Base-by-base conservation (phyloP, 331 rosid species). In the Pyracantha coccinea region DNA sequence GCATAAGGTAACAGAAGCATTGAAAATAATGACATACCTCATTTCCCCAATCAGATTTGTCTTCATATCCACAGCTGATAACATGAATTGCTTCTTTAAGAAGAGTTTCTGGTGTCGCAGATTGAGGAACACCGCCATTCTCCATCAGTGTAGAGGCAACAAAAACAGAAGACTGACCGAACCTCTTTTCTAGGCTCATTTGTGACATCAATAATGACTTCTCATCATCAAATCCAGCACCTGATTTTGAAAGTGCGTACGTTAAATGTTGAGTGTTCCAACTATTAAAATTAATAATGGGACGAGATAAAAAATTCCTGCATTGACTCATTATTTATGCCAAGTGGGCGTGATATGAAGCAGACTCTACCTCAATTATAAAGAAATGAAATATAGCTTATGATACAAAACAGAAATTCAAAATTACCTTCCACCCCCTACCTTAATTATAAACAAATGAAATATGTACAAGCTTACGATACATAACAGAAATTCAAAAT, bases 91-190 rank as follows among this genome's bases (percentile, higher is more conserved):
- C 99, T 83, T 95, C 99, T 87, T 95, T 95, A 50, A 95, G 99
- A 72, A 95, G 99, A 61, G 89, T 92, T 72, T 95, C 99, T 8
- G 99, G 96, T 54, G 97, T 90, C 5, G 99, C 99, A 68, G 99
- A 95, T 82, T 95, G 99, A 70, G 99, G 99, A 69, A 95, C 97
- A 7, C 99, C 99, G n/a, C 99, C 99, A 38, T 95, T 91, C 81
- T 94, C 98, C 98, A 94, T 94, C 24, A 94, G 97, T 44, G 98
- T 94, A 2, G 98, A 94, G 64, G 97, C 98, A 85, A 94, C 98
- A 65, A 94, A 94, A 73, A 91, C 98, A 71, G 95, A 91, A 65
- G 98, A 94, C 77, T 91, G 97, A 47, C 98, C 98, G 77, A 94
- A 94, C 82, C 97, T 86, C 80, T 90, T 89, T 86, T 94, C 98